Evolutionary conservation across 2,329 filamentous ascomycete genomes (phyloP).

Genomic region (Botrytis fabae): DNA sequence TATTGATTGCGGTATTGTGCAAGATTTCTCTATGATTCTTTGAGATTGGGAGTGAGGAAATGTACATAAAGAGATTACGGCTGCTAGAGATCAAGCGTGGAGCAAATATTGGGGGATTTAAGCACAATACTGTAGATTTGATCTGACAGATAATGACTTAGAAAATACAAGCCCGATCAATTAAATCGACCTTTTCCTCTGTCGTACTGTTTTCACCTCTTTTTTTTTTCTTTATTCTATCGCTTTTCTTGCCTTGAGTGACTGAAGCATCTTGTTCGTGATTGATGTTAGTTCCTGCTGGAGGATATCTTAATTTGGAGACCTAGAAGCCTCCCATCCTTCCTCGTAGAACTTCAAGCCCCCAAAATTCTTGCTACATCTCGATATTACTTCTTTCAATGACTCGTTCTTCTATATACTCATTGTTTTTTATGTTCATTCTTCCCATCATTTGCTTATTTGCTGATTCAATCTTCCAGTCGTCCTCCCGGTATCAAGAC

Average conservation of each 20-base stretch:
- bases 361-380: no score
- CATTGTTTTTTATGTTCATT: not conserved
- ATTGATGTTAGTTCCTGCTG: not conserved
- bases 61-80: not conserved
- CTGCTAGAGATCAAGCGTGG: not conserved
- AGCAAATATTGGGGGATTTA: not conserved
- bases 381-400: not conserved
- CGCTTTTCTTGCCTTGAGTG: no score
- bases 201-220: not conserved
- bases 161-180: not conserved
- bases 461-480: not conserved
- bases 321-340: no score
- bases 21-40: not conserved
- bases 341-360: no score
- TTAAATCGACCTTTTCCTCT: not conserved
- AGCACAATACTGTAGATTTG: not conserved
- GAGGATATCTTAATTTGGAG: no score
- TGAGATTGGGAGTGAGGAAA: fast-evolving
- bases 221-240: fast-evolving
- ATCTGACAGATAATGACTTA: not conserved
- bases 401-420: not conserved
- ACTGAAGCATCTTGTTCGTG: not conserved
- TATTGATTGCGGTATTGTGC: not conserved
- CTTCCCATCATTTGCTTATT: not conserved
- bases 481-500: not conserved